Base-by-base conservation (phyloP, 495 filamentous ascomycete species). In the Penicillium cinerascens region DNA sequence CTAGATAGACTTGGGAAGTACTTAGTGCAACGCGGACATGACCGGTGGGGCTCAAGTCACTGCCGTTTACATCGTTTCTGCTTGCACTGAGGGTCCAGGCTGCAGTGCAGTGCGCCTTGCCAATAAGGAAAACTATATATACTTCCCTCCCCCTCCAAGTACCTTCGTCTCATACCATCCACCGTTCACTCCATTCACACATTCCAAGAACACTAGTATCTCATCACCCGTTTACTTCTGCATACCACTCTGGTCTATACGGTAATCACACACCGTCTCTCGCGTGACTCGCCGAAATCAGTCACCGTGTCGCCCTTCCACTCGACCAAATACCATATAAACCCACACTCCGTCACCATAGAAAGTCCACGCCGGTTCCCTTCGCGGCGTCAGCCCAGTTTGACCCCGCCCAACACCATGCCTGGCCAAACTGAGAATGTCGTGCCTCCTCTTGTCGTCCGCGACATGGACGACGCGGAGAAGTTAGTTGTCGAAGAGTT, bases 391-490 rank as follows among this genome's bases (percentile, higher is more conserved):
- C 47, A 56, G 16, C 47, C 48, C 33, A 38, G 52, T 40, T 37
- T 57, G 11, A 63, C 67, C 44, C 67, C 66, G 20, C 55, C 66
- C 38, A 41, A 49, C 52, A 71, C 54, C 13, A 75, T 75, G 72
- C 70, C 72, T 35, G 61, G 55, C 20, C 54, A 60, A 6, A 45
- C 62, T 21, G 57, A 59, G n/a, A 54, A 55, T 16, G 41, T 44
- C 43, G 61, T 68, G 36, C 66, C 67, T 38, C 56, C 67, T 45
- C 49, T 61, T 41, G 61, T 68, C 26, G 66, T 72, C 47, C 76
- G 78, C 23, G 66, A 75, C 9, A 71, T 77, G 39, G 52, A 60
- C 39, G 72, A 61, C 48, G 73, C 78, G 44, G 78, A 81, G 58
- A 55, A 51, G 23, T 47, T 59, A 3, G 63, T 66, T 20, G 39